A percentile compares a stretch with the other conserved stretches of the same genome.
phyloP scores from a whole-genome alignment of 345 rosid genomes.

The Euphorbia tirucalli region DNA sequence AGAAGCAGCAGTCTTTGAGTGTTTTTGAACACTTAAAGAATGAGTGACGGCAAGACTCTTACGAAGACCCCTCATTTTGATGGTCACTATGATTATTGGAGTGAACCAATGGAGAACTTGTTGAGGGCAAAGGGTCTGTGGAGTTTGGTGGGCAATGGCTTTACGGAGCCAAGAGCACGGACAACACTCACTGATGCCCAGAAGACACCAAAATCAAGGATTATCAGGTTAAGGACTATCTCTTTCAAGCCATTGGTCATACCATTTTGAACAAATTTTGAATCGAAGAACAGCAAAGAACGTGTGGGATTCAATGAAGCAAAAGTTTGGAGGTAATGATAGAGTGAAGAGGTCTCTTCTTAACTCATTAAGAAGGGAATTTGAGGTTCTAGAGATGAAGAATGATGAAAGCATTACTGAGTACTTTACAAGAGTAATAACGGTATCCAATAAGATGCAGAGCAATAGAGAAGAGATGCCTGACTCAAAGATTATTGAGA shows the following conservation, averaged over 20 bases:
- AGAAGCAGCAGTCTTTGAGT: no score
- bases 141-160: background rate
- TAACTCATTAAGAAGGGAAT: background rate
- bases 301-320: background rate
- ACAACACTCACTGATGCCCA: background rate
- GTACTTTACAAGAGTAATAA: background rate
- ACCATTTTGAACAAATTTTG: background rate
- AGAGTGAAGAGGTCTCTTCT: conserved; percentile 4
- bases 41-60: no score
- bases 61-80: background rate
- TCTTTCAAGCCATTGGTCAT: conserved; percentile 18
- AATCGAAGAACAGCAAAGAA: background rate
- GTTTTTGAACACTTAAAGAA: no score
- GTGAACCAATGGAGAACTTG: conserved; percentile 16
- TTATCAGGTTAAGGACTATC: conserved; percentile 5
- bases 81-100: conserved; percentile 11
- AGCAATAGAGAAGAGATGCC: background rate
- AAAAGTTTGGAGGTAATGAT: background rate
- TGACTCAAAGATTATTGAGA: background rate
- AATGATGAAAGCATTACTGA: background rate
- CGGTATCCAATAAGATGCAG: conserved; percentile 1
- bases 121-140: background rate
- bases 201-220: no score
- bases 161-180: background rate
- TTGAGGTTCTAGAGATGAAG: background rate